Evolutionary conservation across 495 filamentous ascomycete species (phyloP).

Genomic region (Xylaria sp.): DNA sequence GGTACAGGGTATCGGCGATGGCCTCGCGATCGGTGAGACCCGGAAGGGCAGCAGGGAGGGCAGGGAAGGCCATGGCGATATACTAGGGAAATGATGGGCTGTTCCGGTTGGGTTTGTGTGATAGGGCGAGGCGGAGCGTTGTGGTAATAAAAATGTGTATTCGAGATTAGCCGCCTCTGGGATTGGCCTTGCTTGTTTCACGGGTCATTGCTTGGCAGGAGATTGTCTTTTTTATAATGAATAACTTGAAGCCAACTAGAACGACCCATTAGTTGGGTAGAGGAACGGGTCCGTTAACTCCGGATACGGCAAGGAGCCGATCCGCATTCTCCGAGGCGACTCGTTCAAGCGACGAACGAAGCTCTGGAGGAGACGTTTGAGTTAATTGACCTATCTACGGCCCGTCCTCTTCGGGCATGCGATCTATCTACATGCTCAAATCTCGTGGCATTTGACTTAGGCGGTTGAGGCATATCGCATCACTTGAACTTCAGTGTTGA

Average conservation of each 20-base stretch:
- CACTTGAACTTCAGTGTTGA: no score
- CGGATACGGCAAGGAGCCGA: no score
- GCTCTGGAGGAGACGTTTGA: no score
- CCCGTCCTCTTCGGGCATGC: no score
- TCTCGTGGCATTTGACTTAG: no score
- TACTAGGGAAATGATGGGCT: not conserved
- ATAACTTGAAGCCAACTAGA: not conserved
- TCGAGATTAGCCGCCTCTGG: not conserved
- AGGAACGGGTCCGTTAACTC: not conserved
- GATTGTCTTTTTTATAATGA: not conserved
- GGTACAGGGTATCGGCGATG: slow-evolving; percentile 26
- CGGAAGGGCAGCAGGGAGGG: slow-evolving; percentile 7
- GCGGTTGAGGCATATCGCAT: no score
- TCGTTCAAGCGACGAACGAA: no score
- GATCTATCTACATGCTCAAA: no score
- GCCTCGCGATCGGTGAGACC: slow-evolving; percentile 29
- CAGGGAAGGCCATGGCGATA: not conserved
- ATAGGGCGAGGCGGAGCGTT: no score
- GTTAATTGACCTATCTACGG: no score
- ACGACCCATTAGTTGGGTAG: not conserved
- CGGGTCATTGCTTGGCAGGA: not conserved
- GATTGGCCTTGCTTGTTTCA: not conserved
- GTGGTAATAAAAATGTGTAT: not conserved
- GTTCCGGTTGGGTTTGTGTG: not conserved
- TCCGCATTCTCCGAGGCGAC: no score